Percentiles rank a stretch among this genome's conserved stretches.
Evolutionary conservation across 2,329 filamentous ascomycete genomes (phyloP).

Genomic region (Lanzia echinophila): DNA sequence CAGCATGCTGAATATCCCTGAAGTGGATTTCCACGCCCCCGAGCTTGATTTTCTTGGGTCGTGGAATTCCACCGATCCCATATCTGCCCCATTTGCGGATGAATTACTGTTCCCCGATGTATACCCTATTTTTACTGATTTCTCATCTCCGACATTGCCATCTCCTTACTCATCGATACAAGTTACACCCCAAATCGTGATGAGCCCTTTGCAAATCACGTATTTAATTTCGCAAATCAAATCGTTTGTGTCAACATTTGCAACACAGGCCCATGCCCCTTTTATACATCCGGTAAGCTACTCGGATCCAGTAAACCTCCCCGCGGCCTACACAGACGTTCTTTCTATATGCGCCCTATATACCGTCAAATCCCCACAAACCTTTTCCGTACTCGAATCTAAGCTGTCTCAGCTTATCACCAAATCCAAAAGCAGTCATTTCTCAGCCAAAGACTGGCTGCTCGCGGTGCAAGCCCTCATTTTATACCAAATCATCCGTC

Average conservation of each 20-base stretch:
- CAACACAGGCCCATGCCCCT: constrained; percentile 12
- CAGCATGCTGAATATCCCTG: too few species aligned
- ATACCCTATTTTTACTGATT: not conserved
- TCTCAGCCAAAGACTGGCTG: constrained; percentile 9
- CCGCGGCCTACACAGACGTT: constrained; percentile 16
- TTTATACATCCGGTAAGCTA: constrained; percentile 20
- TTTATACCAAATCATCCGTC: constrained; percentile 28
- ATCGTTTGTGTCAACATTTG: constrained; percentile 8
- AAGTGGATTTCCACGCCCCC: too few species aligned
- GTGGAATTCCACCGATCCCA: not conserved
- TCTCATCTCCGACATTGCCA: not conserved
- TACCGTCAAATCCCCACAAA: constrained; percentile 7
- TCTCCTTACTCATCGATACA: constrained; percentile 11
- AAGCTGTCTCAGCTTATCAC: constrained; percentile 10
- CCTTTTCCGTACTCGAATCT: constrained; percentile 16
- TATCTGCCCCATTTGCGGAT: not conserved
- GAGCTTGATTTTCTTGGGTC: too few species aligned
- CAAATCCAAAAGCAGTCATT: constrained; percentile 2
- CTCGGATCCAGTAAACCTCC: not conserved
- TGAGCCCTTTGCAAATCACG: constrained; percentile 8
- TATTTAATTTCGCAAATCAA: constrained; percentile 15
- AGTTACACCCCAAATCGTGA: not conserved
- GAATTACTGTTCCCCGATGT: not conserved
- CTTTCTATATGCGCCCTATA: constrained; percentile 16
- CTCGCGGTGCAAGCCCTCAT: constrained; percentile 21